Evolutionary conservation across 345 rosid genomes (phyloP).

Genomic region (Salix exigua): DNA sequence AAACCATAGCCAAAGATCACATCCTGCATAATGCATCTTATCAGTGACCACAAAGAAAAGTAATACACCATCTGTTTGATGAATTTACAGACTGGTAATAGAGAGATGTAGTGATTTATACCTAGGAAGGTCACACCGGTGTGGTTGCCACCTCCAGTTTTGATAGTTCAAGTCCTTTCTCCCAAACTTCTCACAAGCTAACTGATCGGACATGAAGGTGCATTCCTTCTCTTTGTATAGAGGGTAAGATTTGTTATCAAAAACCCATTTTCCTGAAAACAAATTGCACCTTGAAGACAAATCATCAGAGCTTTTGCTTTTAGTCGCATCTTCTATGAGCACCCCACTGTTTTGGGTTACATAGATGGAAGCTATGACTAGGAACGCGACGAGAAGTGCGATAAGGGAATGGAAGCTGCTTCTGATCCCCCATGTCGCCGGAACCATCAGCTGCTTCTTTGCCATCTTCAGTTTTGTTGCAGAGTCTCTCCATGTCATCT

Average conservation of each 20-base stretch:
- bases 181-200: conserved; percentile 33
- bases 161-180: conserved; percentile 25
- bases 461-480: background rate
- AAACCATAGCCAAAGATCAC: background rate
- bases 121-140: conserved; percentile 32
- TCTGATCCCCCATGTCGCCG: conserved; percentile 41
- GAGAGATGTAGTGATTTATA: background rate
- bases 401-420: conserved; percentile 59
- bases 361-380: conserved; percentile 47
- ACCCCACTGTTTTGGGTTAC: conserved; percentile 32
- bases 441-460: conserved; percentile 24
- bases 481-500: background rate
- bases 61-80: background rate
- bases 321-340: conserved; percentile 1
- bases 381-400: conserved; percentile 50
- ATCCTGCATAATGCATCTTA: background rate
- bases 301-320: background rate
- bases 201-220: conserved; percentile 29
- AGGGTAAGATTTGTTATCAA: conserved; percentile 22
- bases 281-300: conserved; percentile 18
- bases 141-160: conserved; percentile 34
- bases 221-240: conserved; percentile 25
- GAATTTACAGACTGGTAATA: background rate
- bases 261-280: conserved; percentile 32
- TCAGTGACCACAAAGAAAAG: background rate